Conservation (phyloP, 2,329 filamentous ascomycete genomes). For the Neocucurbitaria cava region DNA sequence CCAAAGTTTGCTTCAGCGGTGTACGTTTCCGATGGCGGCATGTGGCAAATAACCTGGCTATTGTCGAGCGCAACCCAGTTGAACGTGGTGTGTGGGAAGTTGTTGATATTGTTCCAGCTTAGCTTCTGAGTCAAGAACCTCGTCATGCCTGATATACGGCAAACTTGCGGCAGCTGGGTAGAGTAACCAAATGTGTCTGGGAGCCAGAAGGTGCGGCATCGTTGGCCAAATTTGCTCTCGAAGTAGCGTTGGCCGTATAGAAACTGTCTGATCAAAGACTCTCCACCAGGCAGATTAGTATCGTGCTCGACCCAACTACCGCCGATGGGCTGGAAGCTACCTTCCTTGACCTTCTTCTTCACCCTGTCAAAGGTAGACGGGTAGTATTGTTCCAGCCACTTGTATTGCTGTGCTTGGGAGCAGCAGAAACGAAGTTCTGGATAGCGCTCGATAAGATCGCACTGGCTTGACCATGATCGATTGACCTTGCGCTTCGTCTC, state of each 20-base stretch:
- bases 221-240: conserved; percentile 86
- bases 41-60: conserved; percentile 96
- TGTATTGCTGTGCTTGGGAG: conserved; percentile 96
- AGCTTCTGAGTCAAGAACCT: conserved; percentile 98
- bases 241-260: conserved; percentile 95
- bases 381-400: conserved; percentile 92
- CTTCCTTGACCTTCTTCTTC: conserved; percentile 87
- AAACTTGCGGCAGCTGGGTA: conserved; percentile 90
- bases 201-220: conserved; percentile 93
- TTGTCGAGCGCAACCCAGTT: conserved; percentile 97
- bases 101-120: conserved; percentile 99
- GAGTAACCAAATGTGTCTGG: conserved; percentile 99
- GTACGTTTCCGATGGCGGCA: conserved; percentile 95
- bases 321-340: conserved; percentile 91
- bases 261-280: conserved; percentile 93
- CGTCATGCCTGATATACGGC: conserved; percentile 91
- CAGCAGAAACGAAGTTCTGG: conserved; percentile 91
- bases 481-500: conserved; percentile 97
- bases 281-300: conserved; percentile 95
- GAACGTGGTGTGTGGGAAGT: conserved; percentile 97
- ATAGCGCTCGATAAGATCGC: conserved; percentile 92
- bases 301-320: conserved; percentile 99
- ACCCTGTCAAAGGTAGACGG: conserved; percentile 89
- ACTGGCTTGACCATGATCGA: conserved; percentile 96
- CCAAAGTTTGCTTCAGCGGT: conserved; percentile 94